Conservation (phyloP, 140 eudicot species). For the Erigeron philadelphicus region DNA sequence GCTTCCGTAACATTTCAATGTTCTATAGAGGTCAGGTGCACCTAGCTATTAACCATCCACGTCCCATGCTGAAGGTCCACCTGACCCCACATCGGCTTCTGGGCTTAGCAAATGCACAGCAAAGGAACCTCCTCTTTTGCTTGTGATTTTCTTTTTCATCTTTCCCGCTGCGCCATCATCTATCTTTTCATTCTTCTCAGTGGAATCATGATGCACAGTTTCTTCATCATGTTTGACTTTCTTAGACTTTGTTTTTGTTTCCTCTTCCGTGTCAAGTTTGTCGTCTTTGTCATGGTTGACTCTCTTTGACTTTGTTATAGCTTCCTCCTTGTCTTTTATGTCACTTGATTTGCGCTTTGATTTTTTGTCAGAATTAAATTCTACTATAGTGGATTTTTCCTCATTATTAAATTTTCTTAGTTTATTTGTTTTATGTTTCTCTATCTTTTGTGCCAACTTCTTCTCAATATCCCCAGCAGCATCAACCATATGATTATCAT, state of each 20-base stretch:
- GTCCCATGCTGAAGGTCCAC: slow-evolving; percentile 84
- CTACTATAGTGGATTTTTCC: slow-evolving; percentile 19
- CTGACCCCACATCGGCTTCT: slow-evolving; percentile 67
- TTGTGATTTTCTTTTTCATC: slow-evolving; percentile 52
- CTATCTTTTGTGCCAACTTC: slow-evolving; percentile 24
- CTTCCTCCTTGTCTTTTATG: slow-evolving; percentile 23
- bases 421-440: slow-evolving; percentile 31
- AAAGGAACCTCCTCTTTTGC: slow-evolving; percentile 31
- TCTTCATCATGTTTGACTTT: slow-evolving; percentile 32
- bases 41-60: slow-evolving; percentile 8
- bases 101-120: slow-evolving; percentile 40
- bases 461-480: slow-evolving; percentile 24
- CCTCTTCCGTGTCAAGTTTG: not conserved
- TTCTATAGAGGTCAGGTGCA: not conserved
- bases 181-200: slow-evolving; percentile 29
- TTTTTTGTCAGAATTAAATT: slow-evolving; percentile 31
- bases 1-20: no score
- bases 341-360: slow-evolving; percentile 39
- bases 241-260: slow-evolving; percentile 25
- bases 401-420: slow-evolving; percentile 23
- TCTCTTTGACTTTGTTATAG: slow-evolving; percentile 24
- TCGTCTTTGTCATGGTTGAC: slow-evolving; percentile 21
- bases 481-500: slow-evolving; percentile 30
- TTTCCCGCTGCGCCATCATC: slow-evolving; percentile 21
- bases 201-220: slow-evolving; percentile 28